Base-by-base conservation (phyloP, 1,284 basidiomycete species). In the Austroboletus niveus region DNA sequence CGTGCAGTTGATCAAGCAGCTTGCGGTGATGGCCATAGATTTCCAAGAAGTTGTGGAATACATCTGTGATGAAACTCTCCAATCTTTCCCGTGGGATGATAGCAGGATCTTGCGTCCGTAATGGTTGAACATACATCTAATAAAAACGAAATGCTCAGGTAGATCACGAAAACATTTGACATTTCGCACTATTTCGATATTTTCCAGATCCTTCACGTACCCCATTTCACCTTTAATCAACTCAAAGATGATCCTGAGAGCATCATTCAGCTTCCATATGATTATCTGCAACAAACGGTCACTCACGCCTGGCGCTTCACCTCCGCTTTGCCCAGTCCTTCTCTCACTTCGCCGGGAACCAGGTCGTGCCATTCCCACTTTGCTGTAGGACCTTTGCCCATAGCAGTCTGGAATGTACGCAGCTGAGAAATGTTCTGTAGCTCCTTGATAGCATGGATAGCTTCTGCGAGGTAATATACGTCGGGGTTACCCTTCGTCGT, bases 171-270 rank as follows among this genome's bases (percentile, higher is more conserved):
- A 24, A 7, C 12, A 45, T 42, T 29, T 8, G 29, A 8, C 40
- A 51, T 38, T n/a, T 48, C 53, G 31, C 62, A 60, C 50, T 54
- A 56, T 79, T 55, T 93, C 89, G 51, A 98, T 88, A 49, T 89
- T 87, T 64, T 95, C 89, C 29, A 99, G 72, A 75, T 99, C 97
- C 52, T 86, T 87, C 11, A 97, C 90, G 67, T 98, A 98, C 47
- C 87, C 84, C 87, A 96, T 95, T 72, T 99, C 96, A 52, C 89
- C 91, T 64, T 95, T 89, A 65, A 99, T 96, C 45, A 98, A 75
- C 71, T 99, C 96, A 63, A 95, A 96, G 45, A 98, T 95, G 58
- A 91, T 84, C 40, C 92, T 94, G 56, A 31, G 55, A 42, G 48
- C 29, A 47, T 35, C 5, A 20, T 45, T 52, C 12, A 53, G 17